A percentile compares a stretch with the other conserved stretches of the same genome.
These are phyloP conservation scores for Alternaria sp. DNA, from an alignment of 2,329 filamentous ascomycete genomes.

Conservation along the genomic window DNA sequence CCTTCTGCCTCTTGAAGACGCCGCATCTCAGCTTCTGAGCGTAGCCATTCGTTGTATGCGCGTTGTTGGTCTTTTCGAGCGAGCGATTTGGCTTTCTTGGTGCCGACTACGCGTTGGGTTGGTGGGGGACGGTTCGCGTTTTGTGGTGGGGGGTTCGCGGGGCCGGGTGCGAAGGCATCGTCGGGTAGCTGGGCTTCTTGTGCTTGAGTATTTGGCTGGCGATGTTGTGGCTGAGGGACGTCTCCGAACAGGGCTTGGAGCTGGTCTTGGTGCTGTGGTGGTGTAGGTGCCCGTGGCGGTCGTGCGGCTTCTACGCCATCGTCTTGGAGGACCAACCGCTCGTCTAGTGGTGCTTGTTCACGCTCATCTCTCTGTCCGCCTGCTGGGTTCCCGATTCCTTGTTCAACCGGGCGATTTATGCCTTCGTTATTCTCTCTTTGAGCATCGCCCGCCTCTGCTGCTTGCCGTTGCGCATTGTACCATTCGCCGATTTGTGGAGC, in stretches of 20 bases:
- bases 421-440: neutral
- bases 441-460: constrained; percentile 8
- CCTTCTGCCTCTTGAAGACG: constrained; percentile 51
- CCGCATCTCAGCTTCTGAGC: constrained; percentile 56
- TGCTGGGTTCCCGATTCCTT: neutral
- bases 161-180: constrained; percentile 36
- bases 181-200: neutral
- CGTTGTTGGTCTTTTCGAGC: constrained; percentile 52
- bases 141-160: constrained; percentile 32
- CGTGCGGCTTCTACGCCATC: constrained; percentile 17
- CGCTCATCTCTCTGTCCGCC: neutral
- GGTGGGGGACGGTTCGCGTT: constrained; percentile 25
- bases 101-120: constrained; percentile 50
- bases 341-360: constrained; percentile 31
- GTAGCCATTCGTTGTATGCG: constrained; percentile 58
- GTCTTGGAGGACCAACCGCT: constrained; percentile 32
- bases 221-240: constrained; percentile 1
- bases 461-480: constrained; percentile 34
- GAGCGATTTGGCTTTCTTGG: constrained; percentile 58
- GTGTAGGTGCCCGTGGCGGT: constrained; percentile 33
- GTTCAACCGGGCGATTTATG: neutral
- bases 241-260: constrained; percentile 12
- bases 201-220: neutral
- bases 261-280: constrained; percentile 25
- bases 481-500: constrained; percentile 54